Evolutionary conservation across 805 yeast genomes (phyloP).

Genomic region (Saccharomycopsis fibuligera): DNA sequence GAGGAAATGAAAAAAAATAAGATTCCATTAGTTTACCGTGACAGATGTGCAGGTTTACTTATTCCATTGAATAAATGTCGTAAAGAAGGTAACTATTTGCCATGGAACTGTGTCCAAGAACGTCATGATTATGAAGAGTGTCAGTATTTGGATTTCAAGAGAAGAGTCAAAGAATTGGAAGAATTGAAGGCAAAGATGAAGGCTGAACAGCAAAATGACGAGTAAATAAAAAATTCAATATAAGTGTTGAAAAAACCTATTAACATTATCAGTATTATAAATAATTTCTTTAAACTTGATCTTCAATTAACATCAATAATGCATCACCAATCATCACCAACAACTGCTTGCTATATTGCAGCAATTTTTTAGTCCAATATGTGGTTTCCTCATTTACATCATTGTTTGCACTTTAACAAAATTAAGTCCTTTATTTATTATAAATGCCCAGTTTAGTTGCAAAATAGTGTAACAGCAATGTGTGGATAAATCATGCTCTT

Average conservation of each 20-base stretch:
- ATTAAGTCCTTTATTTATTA: no score
- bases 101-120: slow-evolving; percentile 72
- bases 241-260: not conserved
- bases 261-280: no score
- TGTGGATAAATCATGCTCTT: no score
- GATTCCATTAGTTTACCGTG: slow-evolving; percentile 75
- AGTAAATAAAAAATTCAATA: not conserved
- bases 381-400: no score
- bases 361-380: no score
- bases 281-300: not conserved
- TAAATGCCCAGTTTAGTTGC: no score
- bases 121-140: slow-evolving; percentile 84
- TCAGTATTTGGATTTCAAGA: slow-evolving; percentile 71
- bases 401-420: no score
- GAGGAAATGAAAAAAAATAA: slow-evolving; percentile 77
- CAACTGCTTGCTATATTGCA: no score
- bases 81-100: slow-evolving; percentile 47
- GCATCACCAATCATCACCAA: no score
- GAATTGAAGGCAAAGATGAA: slow-evolving; percentile 34
- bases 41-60: slow-evolving; percentile 67
- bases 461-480: no score
- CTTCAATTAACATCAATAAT: not conserved
- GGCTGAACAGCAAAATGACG: slow-evolving; percentile 2
- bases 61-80: slow-evolving; percentile 61
- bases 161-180: slow-evolving; percentile 70